phyloP scores from a whole-genome alignment of 352 stramenopile genomes.

The Globisporangium cederbergense region DNA sequence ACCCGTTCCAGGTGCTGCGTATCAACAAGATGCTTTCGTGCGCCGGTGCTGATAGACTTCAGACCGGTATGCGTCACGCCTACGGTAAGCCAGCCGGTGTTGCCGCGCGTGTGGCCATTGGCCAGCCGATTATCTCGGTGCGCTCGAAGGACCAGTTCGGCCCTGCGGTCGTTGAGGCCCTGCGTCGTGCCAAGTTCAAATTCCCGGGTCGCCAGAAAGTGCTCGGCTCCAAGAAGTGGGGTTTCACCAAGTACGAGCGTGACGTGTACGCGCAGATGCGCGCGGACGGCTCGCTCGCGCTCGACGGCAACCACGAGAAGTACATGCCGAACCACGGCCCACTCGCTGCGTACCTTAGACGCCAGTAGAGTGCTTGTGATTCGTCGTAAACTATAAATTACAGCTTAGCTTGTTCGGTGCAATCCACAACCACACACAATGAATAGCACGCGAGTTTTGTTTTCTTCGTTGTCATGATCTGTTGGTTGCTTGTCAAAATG shows the following conservation, averaged over 20 bases:
- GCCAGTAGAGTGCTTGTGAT: constrained; percentile 10
- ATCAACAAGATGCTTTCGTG: constrained; percentile 99
- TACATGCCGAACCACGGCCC: constrained; percentile 89
- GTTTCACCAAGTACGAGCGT: constrained; percentile 98
- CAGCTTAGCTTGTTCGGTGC: constrained; percentile 13
- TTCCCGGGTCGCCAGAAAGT: constrained; percentile 99
- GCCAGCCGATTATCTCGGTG: constrained; percentile 98
- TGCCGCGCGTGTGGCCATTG: constrained; percentile 98
- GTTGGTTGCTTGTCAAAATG: background rate
- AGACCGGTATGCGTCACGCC: constrained; percentile 98
- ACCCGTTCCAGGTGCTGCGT: constrained; percentile 99
- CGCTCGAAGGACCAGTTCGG: constrained; percentile 95
- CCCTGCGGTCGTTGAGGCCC: constrained; percentile 94
- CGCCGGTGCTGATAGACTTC: constrained; percentile 97
- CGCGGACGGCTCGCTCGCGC: constrained; percentile 89
- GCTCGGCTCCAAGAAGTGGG: constrained; percentile 99
- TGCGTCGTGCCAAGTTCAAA: constrained; percentile 99
- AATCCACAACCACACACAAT: constrained; percentile 10
- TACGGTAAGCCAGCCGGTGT: constrained; percentile 99
- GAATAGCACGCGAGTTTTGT: constrained; percentile 1
- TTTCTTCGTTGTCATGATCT: background rate
- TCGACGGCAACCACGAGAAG: constrained; percentile 99
- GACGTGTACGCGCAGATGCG: constrained; percentile 97
- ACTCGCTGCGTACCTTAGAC: constrained; percentile 44
- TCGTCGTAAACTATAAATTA: constrained; percentile 19